Base-by-base conservation (phyloP, 257 asterid genomes). In the Solanum medicagineum region DNA sequence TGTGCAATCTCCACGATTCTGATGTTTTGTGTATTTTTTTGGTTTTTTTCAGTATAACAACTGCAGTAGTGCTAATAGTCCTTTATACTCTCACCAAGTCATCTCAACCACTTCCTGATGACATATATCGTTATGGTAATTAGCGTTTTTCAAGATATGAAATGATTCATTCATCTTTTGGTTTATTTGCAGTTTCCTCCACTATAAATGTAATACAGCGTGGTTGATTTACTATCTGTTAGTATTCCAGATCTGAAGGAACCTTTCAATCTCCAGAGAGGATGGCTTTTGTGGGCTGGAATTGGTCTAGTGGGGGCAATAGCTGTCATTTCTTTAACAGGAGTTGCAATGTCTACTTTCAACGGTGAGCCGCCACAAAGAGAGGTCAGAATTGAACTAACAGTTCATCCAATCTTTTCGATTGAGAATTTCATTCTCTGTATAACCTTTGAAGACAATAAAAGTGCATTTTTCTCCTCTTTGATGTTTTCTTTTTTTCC, bases 261-360 rank as follows among this genome's bases (percentile, higher is more conserved):
- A 51, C 99, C 99, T 49, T 95, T 97, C 88, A 81, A 92, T 94
- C 95, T 95, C 80, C 89, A 89, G 86, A 92, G 89, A 91, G 99
- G 99, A 57, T 97, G 99, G 99, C 69, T 95, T 86, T 85, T 97
- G 87, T 97, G 98, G 97, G 99, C 98, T 80, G 98, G 96, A 75
- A 88, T 93, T 86, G 98, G 99, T 83, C 89, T 97, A 84, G 97
- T 89, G 86, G 98, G 98, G 87, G 98, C 98, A 86, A 32, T 97
- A 84, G 90, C 86, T 87, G 92, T 97, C 87, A 89, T 97, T 86
- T 95, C 95, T 49, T 81, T 90, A 85, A 97, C 98, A 53, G 99
- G 98, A 74, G 94, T 87, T 59, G 94, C 90, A 29, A 40, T 90
- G 86, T 90, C 99, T 36, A 89, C 92, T 85, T 88, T 97, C 93